Base-by-base conservation (phyloP, 768 basidiomycete genomes). In the Serpula lacrymans region DNA sequence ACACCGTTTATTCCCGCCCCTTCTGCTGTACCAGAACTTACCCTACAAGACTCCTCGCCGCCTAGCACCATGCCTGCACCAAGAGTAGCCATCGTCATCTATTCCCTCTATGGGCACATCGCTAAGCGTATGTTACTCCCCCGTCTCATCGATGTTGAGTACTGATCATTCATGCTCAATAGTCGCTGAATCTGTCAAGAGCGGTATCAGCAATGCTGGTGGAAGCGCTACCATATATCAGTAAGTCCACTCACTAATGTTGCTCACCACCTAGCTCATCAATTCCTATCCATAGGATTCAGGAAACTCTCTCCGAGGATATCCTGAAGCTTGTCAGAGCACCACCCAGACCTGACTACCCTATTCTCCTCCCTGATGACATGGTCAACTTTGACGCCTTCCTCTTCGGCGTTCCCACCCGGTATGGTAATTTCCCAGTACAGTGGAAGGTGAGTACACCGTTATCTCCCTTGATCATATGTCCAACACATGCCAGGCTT, bases 271-370 rank as follows among this genome's bases (percentile, higher is more conserved):
- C 4, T 25, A 8, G 11, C 25, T 6, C 11, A 39, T 37, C 28
- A 9, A 48, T 3, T 22, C 6, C 1, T 6, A 4, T 17, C 13
- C 6, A 9, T 21, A 88, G 86, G 58, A 77, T 94, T 48, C 68
- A 85, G 43, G 92, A 95, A 66, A 95, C 88, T 13, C 82, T 95
- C 41, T 62, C 84, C 2, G 61, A 75, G 13, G 86, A 89, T 20
- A 60, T 93, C 39, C 68, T 92, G 42, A 60, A 61, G 39, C 74
- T 75, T 58, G 77, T 94, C 74, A 65, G 78, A 52, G 88, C 87
- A 1, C 78, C 82, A 4, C 62, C 83, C 10, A 87, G 84, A 57
- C 75, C 80, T 35, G 67, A 76, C 51, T 89, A 89, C 63, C 86
- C 87, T 9, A 55, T 89, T 70, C 39, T 61, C 4, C 12, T 39